Percentiles rank a stretch among this genome's conserved stretches.
Conservation (phyloP, 164 flowering plant species). For the Pachysandra terminalis region DNA sequence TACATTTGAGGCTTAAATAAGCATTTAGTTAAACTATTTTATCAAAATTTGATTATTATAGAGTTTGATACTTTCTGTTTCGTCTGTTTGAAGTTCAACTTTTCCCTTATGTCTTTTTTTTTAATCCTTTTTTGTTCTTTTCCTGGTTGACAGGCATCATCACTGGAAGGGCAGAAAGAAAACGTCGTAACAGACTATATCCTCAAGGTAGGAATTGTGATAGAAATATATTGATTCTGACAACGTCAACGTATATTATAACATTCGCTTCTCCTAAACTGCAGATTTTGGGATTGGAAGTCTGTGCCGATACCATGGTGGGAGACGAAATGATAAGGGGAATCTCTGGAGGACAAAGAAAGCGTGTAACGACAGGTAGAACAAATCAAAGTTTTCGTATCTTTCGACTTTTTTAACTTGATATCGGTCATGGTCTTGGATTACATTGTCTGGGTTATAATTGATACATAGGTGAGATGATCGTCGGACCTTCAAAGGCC, state of each 20-base stretch:
- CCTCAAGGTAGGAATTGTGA: constrained; percentile 20
- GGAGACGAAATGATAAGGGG: constrained; percentile 53
- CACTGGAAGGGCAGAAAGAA: constrained; percentile 23
- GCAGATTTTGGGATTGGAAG: constrained; percentile 47
- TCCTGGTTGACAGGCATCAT: constrained; percentile 17
- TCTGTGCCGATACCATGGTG: constrained; percentile 48
- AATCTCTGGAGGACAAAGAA: constrained; percentile 48
- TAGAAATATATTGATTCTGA: neutral
- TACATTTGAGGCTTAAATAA: no score
- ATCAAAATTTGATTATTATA: no score
- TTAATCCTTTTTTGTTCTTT: neutral
- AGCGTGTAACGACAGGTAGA: constrained; percentile 49
- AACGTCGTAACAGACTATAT: constrained; percentile 27
- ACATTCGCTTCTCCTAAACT: neutral
- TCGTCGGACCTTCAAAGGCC: constrained; percentile 51
- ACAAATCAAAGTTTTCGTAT: neutral
- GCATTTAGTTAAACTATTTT: no score
- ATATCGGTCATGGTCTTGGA: neutral
- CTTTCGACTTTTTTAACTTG: neutral
- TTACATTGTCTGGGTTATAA: neutral
- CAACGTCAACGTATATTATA: no score
- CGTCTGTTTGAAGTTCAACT: no score
- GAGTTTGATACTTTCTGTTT: neutral
- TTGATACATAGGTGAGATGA: constrained; percentile 43
- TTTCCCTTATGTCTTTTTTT: no score